A percentile compares a stretch with the other conserved stretches of the same genome.
Conservation (phyloP, 2,329 filamentous ascomycete species). For the Fusarium subglutinans region DNA sequence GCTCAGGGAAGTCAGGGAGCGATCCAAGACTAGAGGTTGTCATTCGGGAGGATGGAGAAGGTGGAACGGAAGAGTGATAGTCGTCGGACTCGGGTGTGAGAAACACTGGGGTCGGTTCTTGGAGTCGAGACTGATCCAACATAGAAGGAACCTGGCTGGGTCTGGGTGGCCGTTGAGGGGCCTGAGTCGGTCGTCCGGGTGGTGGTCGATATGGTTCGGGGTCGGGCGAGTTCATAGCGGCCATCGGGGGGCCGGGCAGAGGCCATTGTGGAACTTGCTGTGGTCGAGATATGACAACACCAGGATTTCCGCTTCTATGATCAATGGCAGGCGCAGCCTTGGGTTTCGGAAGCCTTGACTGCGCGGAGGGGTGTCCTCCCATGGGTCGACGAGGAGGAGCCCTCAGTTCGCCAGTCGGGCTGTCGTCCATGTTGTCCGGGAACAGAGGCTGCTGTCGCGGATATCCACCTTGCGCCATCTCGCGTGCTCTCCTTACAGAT, state of each 20-base stretch:
- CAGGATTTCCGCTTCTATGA: slow-evolving; percentile 34
- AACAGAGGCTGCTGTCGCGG: slow-evolving; percentile 37
- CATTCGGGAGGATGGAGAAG: slow-evolving; percentile 60
- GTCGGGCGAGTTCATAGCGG: slow-evolving; percentile 46
- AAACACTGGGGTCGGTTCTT: slow-evolving; percentile 66
- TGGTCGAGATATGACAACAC: slow-evolving; percentile 63
- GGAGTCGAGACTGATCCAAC: slow-evolving; percentile 63
- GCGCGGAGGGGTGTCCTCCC: slow-evolving; percentile 25
- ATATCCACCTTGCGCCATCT: slow-evolving; percentile 58
- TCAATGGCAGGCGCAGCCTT: slow-evolving; percentile 31
- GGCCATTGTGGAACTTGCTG: slow-evolving; percentile 65
- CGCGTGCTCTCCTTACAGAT: slow-evolving; percentile 65
- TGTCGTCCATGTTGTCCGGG: slow-evolving; percentile 43
- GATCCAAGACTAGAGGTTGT: slow-evolving; percentile 64
- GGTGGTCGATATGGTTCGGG: slow-evolving; percentile 60
- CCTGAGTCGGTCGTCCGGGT: slow-evolving; percentile 56
- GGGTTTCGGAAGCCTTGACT: slow-evolving; percentile 29
- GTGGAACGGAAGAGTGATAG: slow-evolving; percentile 54
- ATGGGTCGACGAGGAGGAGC: slow-evolving; percentile 44
- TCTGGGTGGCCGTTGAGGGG: slow-evolving; percentile 67
- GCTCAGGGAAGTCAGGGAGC: slow-evolving; percentile 68
- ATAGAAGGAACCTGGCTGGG: slow-evolving; percentile 69
- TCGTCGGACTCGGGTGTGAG: slow-evolving; percentile 44
- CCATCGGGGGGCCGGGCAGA: slow-evolving; percentile 52
- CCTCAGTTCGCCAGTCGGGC: slow-evolving; percentile 37